Percentiles rank a stretch among this genome's conserved stretches.
Conservation (phyloP, 2,329 filamentous ascomycete species). For the Pseudogymnoascus sp. region DNA sequence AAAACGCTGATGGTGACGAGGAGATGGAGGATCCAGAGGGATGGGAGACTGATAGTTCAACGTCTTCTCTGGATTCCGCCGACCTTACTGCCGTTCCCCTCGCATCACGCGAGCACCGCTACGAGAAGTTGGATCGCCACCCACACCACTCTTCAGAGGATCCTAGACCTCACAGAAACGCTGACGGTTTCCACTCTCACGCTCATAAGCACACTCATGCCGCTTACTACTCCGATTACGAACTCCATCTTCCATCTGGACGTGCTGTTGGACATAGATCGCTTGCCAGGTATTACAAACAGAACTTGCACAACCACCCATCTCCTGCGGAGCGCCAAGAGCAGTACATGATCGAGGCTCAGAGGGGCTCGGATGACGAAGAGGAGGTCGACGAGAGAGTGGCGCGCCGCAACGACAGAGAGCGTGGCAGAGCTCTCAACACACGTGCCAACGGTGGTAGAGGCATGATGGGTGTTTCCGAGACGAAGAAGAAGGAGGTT, state of each 20-base stretch:
- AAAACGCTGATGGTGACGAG: constrained; percentile 46
- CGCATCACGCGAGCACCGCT: constrained; percentile 62
- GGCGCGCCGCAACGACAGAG: constrained; percentile 30
- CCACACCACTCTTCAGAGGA: constrained; percentile 68
- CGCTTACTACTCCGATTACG: constrained; percentile 85
- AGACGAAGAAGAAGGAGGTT: constrained; percentile 65
- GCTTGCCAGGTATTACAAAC: constrained; percentile 78
- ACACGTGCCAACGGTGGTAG: constrained; percentile 63
- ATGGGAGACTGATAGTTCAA: constrained; percentile 92
- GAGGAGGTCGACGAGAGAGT: constrained; percentile 32
- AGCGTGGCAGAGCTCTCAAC: constrained; percentile 47
- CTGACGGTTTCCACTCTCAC: constrained; percentile 74
- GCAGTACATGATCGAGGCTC: constrained; percentile 53
- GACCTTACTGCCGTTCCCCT: constrained; percentile 74
- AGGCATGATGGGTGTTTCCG: constrained; percentile 70
- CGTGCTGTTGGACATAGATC: constrained; percentile 85
- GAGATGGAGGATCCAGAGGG: constrained; percentile 59
- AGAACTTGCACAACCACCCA: constrained; percentile 83
- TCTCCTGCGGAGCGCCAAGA: constrained; percentile 67
- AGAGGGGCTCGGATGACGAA: constrained; percentile 39
- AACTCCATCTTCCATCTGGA: constrained; percentile 86
- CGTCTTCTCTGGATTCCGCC: constrained; percentile 79
- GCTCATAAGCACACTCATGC: constrained; percentile 65
- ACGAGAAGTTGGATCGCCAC: constrained; percentile 63
- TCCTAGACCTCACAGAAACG: constrained; percentile 63